Base-by-base conservation (phyloP, 2,329 filamentous ascomycete genomes). In the Fusarium nelsonii region DNA sequence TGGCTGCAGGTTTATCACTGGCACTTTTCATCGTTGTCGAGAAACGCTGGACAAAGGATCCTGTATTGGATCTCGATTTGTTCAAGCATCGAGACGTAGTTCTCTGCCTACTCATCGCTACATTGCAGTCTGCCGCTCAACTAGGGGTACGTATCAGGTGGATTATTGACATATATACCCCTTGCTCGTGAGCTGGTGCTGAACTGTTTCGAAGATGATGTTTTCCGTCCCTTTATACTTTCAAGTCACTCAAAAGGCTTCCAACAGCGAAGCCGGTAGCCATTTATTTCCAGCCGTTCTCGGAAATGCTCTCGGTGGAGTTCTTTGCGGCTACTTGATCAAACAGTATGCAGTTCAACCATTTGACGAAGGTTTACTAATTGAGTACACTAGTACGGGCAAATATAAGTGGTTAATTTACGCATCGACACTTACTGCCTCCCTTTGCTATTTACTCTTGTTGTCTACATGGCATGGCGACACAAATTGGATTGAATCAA, bases 11-110 rank as follows among this genome's bases (percentile, higher is more conserved):
- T 1, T 16, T 81, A 0, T 72, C 86, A 2, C 74, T 82, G 4
- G 41, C 20, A n/a, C 52, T 80, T 1, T 85, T 88, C 28, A 53
- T 85, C 1, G 54, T 75, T 2, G 79, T 84, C 1, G 85, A 87
- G 79, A 63, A 81, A 18, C 57, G 69, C 7, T 75, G 82, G 71
- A 83, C 85, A 0, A 77, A 77, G 15, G 86, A 89, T 56, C 89
- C 89, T 0, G 84, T 90, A 7, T 83, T 91, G 39, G 88, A 88
- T 0, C 77, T 92, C 1, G 77, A 80, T 6, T 76, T 91, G 1
- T 79, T 91, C 15, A 75, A 74, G 7, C 79, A 85, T 16, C 80
- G 82, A 44, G 85, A 87, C 51, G 84, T 88, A 0, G 78, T 88
- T 6, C 80, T 84, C 2, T 83, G 85, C 0, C 88, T 87, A 59